Base-by-base conservation (phyloP, 257 asterid species). In the Apocynum venetum region DNA sequence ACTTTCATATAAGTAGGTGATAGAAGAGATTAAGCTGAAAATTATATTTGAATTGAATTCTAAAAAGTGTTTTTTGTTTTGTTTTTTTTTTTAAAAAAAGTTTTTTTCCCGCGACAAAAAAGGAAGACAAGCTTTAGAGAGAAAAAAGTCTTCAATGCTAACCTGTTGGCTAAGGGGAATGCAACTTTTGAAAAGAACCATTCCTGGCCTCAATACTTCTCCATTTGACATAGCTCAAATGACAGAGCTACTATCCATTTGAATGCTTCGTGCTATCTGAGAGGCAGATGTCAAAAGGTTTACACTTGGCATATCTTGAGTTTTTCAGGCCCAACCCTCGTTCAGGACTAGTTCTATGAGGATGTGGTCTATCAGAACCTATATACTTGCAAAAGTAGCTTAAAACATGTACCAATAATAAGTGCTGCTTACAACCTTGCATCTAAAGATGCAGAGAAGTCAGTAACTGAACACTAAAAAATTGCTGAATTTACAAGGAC, bases 161-260 rank as follows among this genome's bases (percentile, higher is more conserved):
- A 91, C 96, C 93, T 91, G 96, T 66, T 83, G 85, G 43, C 51
- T 47, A 8, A 85, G 79, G 81, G 88, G 46, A 75, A 89, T 12
- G 66, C 87, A 89, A 38, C 60, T 63, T 83, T 83, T 89, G 75
- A 91, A 81, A 25, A 91, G 77, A 44, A 91, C 87, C 96, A 91
- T 88, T 83, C 96, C 96, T 15, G 96, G 89, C 83, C 94, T 81
- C 76, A 91, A 84, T 36, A 89, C 76, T 71, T 72, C 20, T 13
- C 82, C 88, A 68, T 38, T 40, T 69, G n/a, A n/a, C n/a, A n/a
- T n/a, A n/a, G n/a, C n/a, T n/a, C 77, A 86, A 69, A 78, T 82
- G 68, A 35, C 36, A 0, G 78, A 65, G 67, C 76, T 25, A 66
- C n/a, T n/a, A n/a, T 75, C 78, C n/a, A 7, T 3, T 31, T 52